These are phyloP conservation scores for Pleurotus pulmonarius DNA, from an alignment of 768 basidiomycete genomes.

Conservation along the genomic window DNA sequence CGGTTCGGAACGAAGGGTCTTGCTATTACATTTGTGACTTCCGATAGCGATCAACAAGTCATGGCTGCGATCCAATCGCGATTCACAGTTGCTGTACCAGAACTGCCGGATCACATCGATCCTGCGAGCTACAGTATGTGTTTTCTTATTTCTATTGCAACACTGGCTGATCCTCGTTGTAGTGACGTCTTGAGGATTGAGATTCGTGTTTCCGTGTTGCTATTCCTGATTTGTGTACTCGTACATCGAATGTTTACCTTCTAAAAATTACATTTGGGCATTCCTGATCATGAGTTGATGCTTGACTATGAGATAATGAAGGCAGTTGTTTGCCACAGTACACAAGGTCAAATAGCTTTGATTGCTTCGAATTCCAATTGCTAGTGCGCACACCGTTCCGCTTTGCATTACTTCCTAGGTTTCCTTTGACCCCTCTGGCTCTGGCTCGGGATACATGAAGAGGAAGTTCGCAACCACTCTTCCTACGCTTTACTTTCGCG, in stretches of 20 bases:
- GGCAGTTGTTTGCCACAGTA: conserved; percentile 9
- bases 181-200: conserved; percentile 43
- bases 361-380: neutral
- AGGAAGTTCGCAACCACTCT: conserved; percentile 54
- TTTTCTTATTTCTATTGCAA: neutral
- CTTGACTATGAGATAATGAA: conserved; percentile 8
- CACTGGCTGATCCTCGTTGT: neutral
- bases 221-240: conserved; percentile 19
- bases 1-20: conserved; percentile 99
- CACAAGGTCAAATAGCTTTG: neutral
- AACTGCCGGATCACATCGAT: conserved; percentile 91
- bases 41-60: conserved; percentile 89
- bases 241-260: conserved; percentile 8
- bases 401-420: too few relatives aligned
- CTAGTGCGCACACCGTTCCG: too few relatives aligned
- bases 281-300: neutral
- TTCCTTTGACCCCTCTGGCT: too few relatives aligned
- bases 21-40: conserved; percentile 94
- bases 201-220: neutral
- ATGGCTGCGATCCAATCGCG: conserved; percentile 92
- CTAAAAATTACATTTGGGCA: neutral
- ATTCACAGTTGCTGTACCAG: conserved; percentile 96
- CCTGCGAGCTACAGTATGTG: conserved; percentile 91
- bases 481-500: conserved; percentile 56
- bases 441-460: conserved; percentile 32